Evolutionary conservation across 495 filamentous ascomycete genomes (phyloP).

Genomic region (Rusavskia elegans): DNA sequence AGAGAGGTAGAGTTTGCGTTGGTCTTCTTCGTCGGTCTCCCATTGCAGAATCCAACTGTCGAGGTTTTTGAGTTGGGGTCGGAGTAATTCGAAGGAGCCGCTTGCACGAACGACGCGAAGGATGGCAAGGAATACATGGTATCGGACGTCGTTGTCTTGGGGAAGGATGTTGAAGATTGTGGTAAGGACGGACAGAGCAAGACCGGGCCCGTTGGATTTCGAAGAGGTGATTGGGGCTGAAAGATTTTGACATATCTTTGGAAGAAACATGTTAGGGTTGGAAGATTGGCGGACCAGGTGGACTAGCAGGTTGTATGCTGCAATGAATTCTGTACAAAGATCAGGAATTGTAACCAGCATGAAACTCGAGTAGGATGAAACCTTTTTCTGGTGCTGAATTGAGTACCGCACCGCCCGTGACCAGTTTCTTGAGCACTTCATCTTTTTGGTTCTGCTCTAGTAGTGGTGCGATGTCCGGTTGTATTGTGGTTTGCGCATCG

Average conservation of each 20-base stretch:
- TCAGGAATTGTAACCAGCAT: background rate
- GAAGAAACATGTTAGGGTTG: conserved; percentile 69
- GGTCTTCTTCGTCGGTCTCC: conserved; percentile 66
- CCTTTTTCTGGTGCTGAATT: conserved; percentile 81
- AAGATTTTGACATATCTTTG: conserved; percentile 73
- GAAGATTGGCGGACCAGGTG: conserved; percentile 77
- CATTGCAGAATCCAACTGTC: conserved; percentile 70
- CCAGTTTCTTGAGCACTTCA: conserved; percentile 76
- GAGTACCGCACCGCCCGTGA: conserved; percentile 52
- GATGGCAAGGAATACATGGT: conserved; percentile 76
- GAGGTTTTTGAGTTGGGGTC: conserved; percentile 60
- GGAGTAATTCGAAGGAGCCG: conserved; percentile 63
- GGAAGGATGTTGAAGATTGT: conserved; percentile 94
- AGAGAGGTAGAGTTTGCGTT: conserved; percentile 63
- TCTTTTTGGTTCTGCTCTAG: conserved; percentile 62
- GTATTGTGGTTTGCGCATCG: conserved; percentile 38
- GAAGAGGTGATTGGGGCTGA: conserved; percentile 66
- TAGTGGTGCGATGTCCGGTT: conserved; percentile 55
- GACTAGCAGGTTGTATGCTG: conserved; percentile 89
- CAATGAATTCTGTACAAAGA: conserved; percentile 56
- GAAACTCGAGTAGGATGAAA: conserved; percentile 10
- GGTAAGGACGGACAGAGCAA: conserved; percentile 75
- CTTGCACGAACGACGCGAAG: conserved; percentile 61
- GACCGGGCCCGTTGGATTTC: conserved; percentile 62
- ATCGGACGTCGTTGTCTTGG: conserved; percentile 57